A percentile compares a stretch with the other conserved stretches of the same genome.
Evolutionary conservation across 306 rosid species (phyloP).

Genomic region (Sicyos baderoa): DNA sequence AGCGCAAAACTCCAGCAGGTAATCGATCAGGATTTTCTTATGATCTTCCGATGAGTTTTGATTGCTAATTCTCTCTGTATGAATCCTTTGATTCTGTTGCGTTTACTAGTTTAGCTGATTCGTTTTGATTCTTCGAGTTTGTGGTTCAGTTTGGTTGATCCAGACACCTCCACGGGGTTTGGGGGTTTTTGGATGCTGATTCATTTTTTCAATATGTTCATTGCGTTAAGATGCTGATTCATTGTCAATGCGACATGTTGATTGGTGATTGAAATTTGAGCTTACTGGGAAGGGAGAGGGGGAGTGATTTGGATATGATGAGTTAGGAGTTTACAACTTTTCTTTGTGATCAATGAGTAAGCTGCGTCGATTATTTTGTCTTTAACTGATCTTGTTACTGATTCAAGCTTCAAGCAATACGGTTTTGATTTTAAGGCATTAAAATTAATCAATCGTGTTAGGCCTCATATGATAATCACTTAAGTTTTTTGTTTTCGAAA

Average conservation of each 20-base stretch:
- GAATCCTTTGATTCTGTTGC: neutral
- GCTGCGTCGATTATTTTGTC: neutral
- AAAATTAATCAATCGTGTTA: neutral
- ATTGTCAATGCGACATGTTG: neutral
- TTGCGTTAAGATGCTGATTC: neutral
- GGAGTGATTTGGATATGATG: neutral
- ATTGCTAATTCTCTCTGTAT: neutral
- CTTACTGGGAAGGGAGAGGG: neutral
- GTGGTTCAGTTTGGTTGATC: slow-evolving; percentile 3
- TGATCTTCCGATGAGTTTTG: too few relatives aligned
- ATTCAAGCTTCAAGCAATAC: neutral
- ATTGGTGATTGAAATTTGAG: neutral
- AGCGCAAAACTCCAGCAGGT: too few relatives aligned
- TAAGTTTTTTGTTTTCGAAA: too few relatives aligned
- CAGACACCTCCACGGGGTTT: neutral
- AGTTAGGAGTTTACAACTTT: neutral
- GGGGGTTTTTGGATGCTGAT: neutral
- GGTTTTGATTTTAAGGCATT: slow-evolving; percentile 8
- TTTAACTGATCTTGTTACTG: neutral
- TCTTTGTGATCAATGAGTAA: neutral
- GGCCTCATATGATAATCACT: too few relatives aligned
- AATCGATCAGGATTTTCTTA: too few relatives aligned
- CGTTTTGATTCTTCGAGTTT: neutral
- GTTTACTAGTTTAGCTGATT: neutral
- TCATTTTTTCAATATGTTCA: neutral